Percentiles rank a stretch among this genome's conserved stretches.
These are phyloP conservation scores for Conringia planisiliqua DNA, from an alignment of 345 rosid genomes.

Conservation along the genomic window DNA sequence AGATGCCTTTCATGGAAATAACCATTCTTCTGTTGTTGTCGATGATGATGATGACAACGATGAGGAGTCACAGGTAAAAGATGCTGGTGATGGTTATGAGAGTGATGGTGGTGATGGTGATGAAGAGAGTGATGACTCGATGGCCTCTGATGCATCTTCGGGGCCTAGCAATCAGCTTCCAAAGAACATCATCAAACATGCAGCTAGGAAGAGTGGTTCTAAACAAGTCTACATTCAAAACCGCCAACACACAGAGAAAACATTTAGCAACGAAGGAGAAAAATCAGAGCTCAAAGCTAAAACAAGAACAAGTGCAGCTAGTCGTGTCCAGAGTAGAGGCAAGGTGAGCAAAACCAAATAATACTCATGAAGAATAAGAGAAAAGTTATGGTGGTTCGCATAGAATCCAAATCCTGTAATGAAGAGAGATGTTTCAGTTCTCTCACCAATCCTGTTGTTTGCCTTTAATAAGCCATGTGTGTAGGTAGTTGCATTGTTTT, in stretches of 20 bases:
- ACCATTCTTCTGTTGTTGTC: conserved; percentile 20
- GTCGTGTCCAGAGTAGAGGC: conserved; percentile 42
- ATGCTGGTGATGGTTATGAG: conserved; percentile 12
- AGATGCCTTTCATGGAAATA: conserved; percentile 36
- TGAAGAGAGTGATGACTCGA: conserved; percentile 60
- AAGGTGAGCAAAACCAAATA: conserved; percentile 44
- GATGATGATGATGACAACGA: conserved; percentile 23
- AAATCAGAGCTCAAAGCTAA: conserved; percentile 34
- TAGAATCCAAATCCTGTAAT: conserved; percentile 14
- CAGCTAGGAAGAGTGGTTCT: conserved; percentile 22
- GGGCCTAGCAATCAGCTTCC: conserved; percentile 51
- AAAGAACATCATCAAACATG: conserved; percentile 32
- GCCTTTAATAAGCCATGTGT: conserved; percentile 31
- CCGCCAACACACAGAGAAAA: conserved; percentile 21
- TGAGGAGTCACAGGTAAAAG: conserved; percentile 10
- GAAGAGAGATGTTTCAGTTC: conserved; percentile 9
- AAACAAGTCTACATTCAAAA: conserved; percentile 38
- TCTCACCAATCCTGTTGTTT: conserved; percentile 31
- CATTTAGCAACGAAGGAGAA: conserved; percentile 30
- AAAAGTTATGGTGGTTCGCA: conserved; percentile 13
- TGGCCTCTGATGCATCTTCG: conserved; percentile 78
- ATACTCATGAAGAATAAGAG: not conserved
- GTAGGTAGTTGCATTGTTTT: conserved; percentile 27
- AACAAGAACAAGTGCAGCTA: conserved; percentile 41
- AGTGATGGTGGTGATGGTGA: conserved; percentile 17